phyloP scores from a whole-genome alignment of 129 eudicot species.

The Helianthus tuberosus region DNA sequence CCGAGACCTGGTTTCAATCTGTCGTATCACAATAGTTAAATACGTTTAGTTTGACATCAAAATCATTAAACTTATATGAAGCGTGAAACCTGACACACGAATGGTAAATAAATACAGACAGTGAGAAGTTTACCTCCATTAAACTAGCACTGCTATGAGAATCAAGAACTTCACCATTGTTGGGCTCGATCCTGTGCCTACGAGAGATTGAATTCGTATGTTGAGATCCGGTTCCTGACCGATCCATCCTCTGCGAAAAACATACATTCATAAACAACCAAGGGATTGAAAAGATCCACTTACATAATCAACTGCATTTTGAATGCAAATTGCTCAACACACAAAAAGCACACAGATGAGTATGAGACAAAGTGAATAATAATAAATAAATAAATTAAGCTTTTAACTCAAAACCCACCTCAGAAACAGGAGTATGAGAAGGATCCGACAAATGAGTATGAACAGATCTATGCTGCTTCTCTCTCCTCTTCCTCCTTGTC shows the following conservation, averaged over 20 bases:
- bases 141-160: constrained; percentile 73
- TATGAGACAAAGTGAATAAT: background rate
- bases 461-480: no score
- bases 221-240: constrained; percentile 65
- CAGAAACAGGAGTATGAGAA: constrained; percentile 89
- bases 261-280: constrained; percentile 13
- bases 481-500: background rate
- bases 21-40: no score
- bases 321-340: constrained; percentile 10
- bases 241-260: constrained; percentile 60
- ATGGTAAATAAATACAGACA: background rate
- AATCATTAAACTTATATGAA: no score
- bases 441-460: constrained; percentile 60
- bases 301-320: constrained; percentile 2
- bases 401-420: constrained; percentile 47
- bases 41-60: background rate
- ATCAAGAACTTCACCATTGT: constrained; percentile 57
- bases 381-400: background rate
- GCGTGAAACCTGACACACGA: background rate
- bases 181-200: constrained; percentile 44
- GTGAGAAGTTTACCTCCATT: constrained; percentile 71
- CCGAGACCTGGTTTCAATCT: constrained; percentile 84
- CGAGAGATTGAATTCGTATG: constrained; percentile 50
- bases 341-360: no score
- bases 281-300: no score